phyloP scores from a whole-genome alignment of 306 rosid species.

The Amphicarpaea edgeworthii region DNA sequence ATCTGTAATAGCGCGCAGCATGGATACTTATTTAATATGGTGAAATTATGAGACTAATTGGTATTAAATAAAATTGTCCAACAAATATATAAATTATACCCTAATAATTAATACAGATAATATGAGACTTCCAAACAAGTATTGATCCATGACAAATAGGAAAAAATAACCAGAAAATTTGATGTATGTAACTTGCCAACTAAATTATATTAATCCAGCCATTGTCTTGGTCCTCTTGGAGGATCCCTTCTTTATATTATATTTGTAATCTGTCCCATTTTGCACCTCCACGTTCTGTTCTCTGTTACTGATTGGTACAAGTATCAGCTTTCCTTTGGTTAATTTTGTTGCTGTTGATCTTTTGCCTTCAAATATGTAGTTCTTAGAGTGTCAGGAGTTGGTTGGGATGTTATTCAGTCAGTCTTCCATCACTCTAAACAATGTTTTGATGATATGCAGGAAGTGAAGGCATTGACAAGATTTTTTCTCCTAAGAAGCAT shows the following conservation, averaged over 20 bases:
- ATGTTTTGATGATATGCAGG: constrained; percentile 63
- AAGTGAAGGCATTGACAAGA: constrained; percentile 79
- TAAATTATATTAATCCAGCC: not conserved
- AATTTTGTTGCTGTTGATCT: constrained; percentile 10
- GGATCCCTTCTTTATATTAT: not conserved
- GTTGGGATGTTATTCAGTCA: no score
- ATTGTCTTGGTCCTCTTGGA: not conserved
- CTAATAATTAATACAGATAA: no score
- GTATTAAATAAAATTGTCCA: no score
- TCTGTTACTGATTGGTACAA: not conserved
- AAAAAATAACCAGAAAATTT: not conserved
- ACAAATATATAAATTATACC: no score
- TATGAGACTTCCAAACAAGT: no score
- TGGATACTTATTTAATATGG: no score
- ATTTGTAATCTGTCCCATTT: not conserved
- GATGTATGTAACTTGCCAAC: not conserved
- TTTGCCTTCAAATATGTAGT: constrained; percentile 10
- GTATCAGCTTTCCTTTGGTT: not conserved
- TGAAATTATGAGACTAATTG: no score
- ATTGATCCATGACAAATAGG: not conserved
- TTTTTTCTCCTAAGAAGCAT: constrained; percentile 66
- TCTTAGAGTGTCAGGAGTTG: constrained; percentile 23
- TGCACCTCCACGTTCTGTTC: not conserved
- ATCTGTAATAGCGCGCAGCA: no score
- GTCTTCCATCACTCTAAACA: not conserved